A percentile compares a stretch with the other conserved stretches of the same genome.
phyloP scores from a whole-genome alignment of 2,329 filamentous ascomycete genomes.

The Fusarium scirpi region DNA sequence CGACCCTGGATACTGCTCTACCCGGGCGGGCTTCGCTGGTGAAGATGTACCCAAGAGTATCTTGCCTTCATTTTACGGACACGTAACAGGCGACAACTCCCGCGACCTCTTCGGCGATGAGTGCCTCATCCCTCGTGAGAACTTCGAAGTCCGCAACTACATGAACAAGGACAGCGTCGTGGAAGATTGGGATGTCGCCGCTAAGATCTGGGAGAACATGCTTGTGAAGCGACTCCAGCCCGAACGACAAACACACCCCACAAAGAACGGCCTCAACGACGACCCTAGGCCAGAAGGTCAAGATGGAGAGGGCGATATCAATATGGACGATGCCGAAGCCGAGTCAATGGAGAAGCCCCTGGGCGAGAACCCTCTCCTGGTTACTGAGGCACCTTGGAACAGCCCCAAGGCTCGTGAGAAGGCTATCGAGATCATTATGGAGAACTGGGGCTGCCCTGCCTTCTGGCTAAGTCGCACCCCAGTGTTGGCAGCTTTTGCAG shows the following conservation, averaged over 20 bases:
- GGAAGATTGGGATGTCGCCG: constrained; percentile 94
- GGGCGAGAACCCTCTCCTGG: constrained; percentile 87
- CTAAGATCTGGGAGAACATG: constrained; percentile 91
- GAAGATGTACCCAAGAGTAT: constrained; percentile 97
- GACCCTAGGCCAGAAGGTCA: constrained; percentile 67
- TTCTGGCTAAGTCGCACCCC: constrained; percentile 93
- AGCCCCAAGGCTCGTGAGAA: constrained; percentile 88
- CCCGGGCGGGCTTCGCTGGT: constrained; percentile 94
- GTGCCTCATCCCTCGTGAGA: constrained; percentile 79
- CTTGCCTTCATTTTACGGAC: constrained; percentile 89
- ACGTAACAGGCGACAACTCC: constrained; percentile 60
- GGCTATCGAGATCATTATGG: constrained; percentile 95
- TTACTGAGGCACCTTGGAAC: constrained; percentile 97
- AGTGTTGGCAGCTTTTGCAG: constrained; percentile 89
- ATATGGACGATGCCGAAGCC: constrained; percentile 63
- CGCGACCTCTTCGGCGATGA: constrained; percentile 88
- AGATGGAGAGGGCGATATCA: constrained; percentile 71
- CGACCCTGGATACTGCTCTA: constrained; percentile 91
- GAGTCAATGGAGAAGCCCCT: constrained; percentile 78
- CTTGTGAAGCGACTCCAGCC: constrained; percentile 90
- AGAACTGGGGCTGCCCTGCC: constrained; percentile 93
- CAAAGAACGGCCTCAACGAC: constrained; percentile 84
- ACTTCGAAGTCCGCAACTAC: constrained; percentile 90
- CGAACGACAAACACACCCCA: constrained; percentile 74
- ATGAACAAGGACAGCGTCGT: constrained; percentile 91